Evolutionary conservation across 2,329 filamentous ascomycete genomes (phyloP), one percentile per base, ranked within the genome.

Genomic region (Cordyceps cicadae): DNA sequence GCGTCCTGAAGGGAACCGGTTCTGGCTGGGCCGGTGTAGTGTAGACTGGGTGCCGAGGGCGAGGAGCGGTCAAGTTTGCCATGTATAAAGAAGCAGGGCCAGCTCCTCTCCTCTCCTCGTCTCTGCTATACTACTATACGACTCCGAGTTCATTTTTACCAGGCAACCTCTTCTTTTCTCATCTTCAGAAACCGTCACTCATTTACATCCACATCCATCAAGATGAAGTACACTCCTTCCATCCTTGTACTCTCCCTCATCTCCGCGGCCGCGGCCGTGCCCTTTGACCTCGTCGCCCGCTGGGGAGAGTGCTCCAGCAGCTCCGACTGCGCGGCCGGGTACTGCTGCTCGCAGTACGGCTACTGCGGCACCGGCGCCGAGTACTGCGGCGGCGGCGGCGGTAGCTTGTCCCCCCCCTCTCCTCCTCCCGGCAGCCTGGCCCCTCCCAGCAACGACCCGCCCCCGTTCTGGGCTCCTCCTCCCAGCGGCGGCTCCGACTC

Each of bases 261-360:
- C 37, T n/a, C 56, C 17, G 15, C 48, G 1, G 39, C 26, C 15
- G 37, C 48, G 14, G 37, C 56, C 21, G 34, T 45, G 34, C 49
- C 59, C 3, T 53, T 29, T 19, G 24, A 55, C 24, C 54, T 62
- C 58, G 29, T 39, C 12, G 64, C 59, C 55, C 49, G 61, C 60
- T 54, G 62, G 14, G 53, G 63, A 53, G 63, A 59, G 17, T 64
- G 63, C 49, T 67, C 68, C 26, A 64, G 54, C 62, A 58, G 57
- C 46, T 58, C 62, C 46, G 63, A 57, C 37, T 61, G 59, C 46
- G 45, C 59, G 12, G 14, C 59, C 14, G 59, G 59, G 37, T 57
- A 41, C 54, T 67, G 65, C 63, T 67, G 65, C 64, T 63, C 60
- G 21, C 34, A 62, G 50, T 65, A 62, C 37, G 64, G 64, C 24